phyloP scores from a whole-genome alignment of 805 yeast genomes.

The Kuraishia floccosa region DNA sequence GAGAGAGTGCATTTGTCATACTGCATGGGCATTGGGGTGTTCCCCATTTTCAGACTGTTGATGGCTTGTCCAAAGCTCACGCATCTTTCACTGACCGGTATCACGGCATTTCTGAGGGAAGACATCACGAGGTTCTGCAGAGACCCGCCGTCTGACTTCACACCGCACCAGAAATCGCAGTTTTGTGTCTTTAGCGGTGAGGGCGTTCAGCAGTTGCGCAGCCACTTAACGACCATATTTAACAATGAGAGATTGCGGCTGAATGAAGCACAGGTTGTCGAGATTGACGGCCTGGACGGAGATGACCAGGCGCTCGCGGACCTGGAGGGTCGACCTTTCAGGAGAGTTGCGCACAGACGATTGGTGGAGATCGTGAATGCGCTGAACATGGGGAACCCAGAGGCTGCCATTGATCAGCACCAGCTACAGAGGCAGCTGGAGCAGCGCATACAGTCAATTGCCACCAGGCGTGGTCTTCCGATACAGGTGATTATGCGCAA shows the following conservation, averaged over 20 bases:
- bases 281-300: background rate
- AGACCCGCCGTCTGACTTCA: slow-evolving; percentile 87
- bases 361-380: background rate
- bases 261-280: background rate
- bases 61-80: slow-evolving; percentile 79
- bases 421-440: too few relatives aligned
- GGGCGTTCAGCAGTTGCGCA: slow-evolving; percentile 72
- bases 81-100: slow-evolving; percentile 88
- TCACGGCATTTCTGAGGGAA: slow-evolving; percentile 74
- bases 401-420: too few relatives aligned
- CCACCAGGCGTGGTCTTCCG: too few relatives aligned
- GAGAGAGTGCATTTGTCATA: slow-evolving; percentile 92
- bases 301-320: too few relatives aligned
- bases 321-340: slow-evolving; percentile 1
- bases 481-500: too few relatives aligned
- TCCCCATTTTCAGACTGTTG: slow-evolving; percentile 65
- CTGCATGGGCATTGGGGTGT: slow-evolving; percentile 69
- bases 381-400: background rate
- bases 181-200: slow-evolving; percentile 92
- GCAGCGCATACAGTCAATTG: too few relatives aligned
- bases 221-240: slow-evolving; percentile 34
- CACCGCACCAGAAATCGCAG: slow-evolving; percentile 68
- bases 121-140: slow-evolving; percentile 85
- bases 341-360: slow-evolving; percentile 1
- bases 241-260: background rate